These are phyloP conservation scores for Cordyceps militaris DNA, from an alignment of 2,329 filamentous ascomycete species.

Conservation along the genomic window DNA sequence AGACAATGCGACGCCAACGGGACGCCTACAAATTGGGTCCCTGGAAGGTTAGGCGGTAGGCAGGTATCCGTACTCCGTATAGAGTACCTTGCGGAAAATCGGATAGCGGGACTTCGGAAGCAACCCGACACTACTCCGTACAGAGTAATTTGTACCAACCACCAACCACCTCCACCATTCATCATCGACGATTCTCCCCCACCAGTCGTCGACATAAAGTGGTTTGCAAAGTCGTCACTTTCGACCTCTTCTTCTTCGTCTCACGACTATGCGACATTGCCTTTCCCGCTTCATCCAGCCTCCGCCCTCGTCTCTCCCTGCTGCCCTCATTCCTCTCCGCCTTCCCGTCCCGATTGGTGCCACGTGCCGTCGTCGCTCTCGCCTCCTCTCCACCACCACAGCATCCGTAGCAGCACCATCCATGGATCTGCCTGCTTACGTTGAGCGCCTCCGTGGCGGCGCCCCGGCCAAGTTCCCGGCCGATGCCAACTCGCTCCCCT, in stretches of 20 bases:
- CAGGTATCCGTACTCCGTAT: too few relatives aligned
- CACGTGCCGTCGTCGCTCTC: background rate
- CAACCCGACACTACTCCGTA: background rate
- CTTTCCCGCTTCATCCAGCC: background rate
- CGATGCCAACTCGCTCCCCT: conserved; percentile 40
- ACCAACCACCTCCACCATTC: too few relatives aligned
- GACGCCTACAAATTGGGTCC: too few relatives aligned
- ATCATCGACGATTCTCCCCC: conserved; percentile 1
- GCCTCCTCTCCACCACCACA: background rate
- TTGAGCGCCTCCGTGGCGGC: conserved; percentile 35
- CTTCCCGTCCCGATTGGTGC: background rate
- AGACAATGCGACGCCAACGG: too few relatives aligned
- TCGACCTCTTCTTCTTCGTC: background rate
- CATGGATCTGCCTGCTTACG: conserved; percentile 34
- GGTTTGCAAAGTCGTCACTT: conserved; percentile 7
- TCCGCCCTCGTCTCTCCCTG: background rate
- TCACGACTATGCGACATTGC: background rate
- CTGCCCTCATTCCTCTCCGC: background rate
- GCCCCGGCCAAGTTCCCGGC: conserved; percentile 38
- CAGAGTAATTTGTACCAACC: too few relatives aligned
- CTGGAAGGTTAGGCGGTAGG: too few relatives aligned
- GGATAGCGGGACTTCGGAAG: conserved; percentile 10
- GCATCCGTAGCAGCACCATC: too few relatives aligned
- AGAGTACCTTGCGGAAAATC: background rate
- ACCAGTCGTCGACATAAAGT: conserved; percentile 14